Base-by-base conservation (phyloP, 345 rosid species). In the Eucalyptus erythrocorys region DNA sequence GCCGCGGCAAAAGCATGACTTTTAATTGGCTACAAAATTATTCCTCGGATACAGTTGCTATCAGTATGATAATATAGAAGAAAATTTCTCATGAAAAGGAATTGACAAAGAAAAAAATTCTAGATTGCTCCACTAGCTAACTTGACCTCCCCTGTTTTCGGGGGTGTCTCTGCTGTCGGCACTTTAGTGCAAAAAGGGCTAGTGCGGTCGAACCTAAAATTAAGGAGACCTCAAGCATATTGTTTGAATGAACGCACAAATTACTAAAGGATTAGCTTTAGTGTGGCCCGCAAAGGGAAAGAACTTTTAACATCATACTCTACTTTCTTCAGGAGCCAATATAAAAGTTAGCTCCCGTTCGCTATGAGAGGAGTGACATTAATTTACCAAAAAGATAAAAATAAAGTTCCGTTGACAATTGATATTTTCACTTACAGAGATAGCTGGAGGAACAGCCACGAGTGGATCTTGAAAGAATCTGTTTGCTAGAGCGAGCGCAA, bases 401-500 rank as follows among this genome's bases (percentile, higher is more conserved):
- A 17, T 40, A 71, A 19, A 71, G 43, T 71, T 34, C 45, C 1
- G 13, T 37, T 19, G 81, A 71, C 43, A 71, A 71, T 3, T 34
- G 61, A 88, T 10, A 2, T 64, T 42, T 66, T 49, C 64, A 90
- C 98, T 94, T 88, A 96, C 99, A 24, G 98, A 97, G 71, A 96
- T 94, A 42, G 99, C 98, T 8, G 98, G 98, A 85, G 99, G 99
- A 86, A 97, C 95, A 42, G 94, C 95, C 15, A 97, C 99, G 13
- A 97, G 96, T 45, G 99, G 99, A 94, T 97, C 99, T 90, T 94
- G 91, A 91, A 97, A 97, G 91, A 97, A 97, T 90, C 90, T 95
- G 86, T 97, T 96, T 11, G 99, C 99, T 53, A 97, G 95, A 11
- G 99, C 95, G 61, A 97, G 96, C 50, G 98, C 99, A 86, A 96